Conservation (phyloP, 2,329 filamentous ascomycete genomes). For the Magnaporthiopsis rhizophila region DNA sequence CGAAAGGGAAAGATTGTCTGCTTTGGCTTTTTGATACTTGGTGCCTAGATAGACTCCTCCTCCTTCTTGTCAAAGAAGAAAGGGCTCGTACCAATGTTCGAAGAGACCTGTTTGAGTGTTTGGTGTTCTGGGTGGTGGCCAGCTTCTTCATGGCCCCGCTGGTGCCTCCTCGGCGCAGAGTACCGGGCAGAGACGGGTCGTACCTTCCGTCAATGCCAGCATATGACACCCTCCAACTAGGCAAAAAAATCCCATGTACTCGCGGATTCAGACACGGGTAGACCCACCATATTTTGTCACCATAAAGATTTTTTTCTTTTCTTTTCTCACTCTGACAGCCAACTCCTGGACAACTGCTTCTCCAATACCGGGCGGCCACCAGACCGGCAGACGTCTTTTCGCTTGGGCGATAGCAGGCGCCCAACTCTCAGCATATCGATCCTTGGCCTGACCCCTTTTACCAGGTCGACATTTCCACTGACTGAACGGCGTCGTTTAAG, state of each 20-base stretch:
- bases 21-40: not conserved
- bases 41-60: not conserved
- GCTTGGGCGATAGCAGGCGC: not conserved
- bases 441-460: not conserved
- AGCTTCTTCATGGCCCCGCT: not conserved
- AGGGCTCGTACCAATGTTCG: no score
- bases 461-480: not conserved
- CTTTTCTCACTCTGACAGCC: no score
- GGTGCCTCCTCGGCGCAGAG: not conserved
- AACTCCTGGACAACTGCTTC: not conserved
- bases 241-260: not conserved
- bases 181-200: not conserved
- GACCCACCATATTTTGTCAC: not conserved
- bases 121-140: not conserved
- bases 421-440: not conserved
- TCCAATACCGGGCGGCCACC: not conserved
- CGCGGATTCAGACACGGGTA: not conserved
- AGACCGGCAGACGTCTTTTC: not conserved
- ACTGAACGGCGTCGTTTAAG: not conserved
- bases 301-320: not conserved
- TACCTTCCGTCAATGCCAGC: not conserved
- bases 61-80: no score
- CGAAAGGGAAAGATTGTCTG: not conserved
- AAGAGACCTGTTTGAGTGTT: not conserved
- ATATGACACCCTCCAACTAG: not conserved